Base-by-base conservation (phyloP, 108 stramenopile species). In the Nitzschia inconspicua region DNA sequence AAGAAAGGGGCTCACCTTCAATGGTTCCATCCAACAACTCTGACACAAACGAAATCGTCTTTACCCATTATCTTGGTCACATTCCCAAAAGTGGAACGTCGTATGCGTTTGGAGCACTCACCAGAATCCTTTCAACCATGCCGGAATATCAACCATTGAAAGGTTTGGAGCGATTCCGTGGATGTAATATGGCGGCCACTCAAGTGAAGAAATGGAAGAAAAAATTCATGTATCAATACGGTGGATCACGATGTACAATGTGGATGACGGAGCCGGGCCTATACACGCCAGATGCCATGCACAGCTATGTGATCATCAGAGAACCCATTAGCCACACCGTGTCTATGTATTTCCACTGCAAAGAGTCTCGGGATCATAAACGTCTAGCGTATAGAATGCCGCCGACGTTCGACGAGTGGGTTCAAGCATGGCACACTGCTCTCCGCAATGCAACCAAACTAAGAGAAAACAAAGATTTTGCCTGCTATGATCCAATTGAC, bases 301-400 rank as follows among this genome's bases (percentile, higher is more conserved):
- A 37, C 48, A 34, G 18, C 13, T 61, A 49, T 48, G 44, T 47
- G 10, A 29, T 61, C 11, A 0, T 61, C 30, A 46, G 47, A 6
- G 44, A 61, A 25, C 60, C 60, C 1, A 29, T 46, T 8, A 35
- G 37, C 3, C 60, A 61, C 20, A 43, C 32, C 9, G 2, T 61
- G 27, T 61, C 60, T 19, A 41, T 44, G 31, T 61, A 34, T 30
- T 50, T 61, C 35, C 60, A 61, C 36, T 61, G 60, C n/a, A 40
- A 10, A 0, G 60, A 61, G 36, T 48, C 47, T 11, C 22, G 16
- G 27, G 42, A 41, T 4, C 60, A 61, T 49, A 8, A 23, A 23
- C 13, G 4, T 4, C 37, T 48, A 9, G 46, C 60, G 2, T 11
- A 61, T 9, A 44, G 9, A 26, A 61, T 61, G 60, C 47, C 60